A percentile compares a stretch with the other conserved stretches of the same genome.
phyloP scores from a whole-genome alignment of 495 filamentous ascomycete species.

The Penicillium robsamsonii region DNA sequence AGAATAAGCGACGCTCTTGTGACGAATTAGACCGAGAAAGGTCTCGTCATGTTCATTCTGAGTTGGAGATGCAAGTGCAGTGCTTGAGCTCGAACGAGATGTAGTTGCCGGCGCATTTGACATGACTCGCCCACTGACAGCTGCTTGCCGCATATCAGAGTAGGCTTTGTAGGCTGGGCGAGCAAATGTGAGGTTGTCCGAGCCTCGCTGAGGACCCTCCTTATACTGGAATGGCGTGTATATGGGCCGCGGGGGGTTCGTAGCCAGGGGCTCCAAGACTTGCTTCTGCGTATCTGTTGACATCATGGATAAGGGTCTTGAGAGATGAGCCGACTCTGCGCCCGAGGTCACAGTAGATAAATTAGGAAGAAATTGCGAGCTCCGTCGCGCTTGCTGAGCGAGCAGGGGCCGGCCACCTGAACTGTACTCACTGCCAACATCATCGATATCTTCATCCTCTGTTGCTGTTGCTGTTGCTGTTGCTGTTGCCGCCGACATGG shows the following conservation, averaged over 20 bases:
- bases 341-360: slow-evolving; percentile 14
- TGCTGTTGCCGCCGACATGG: slow-evolving; percentile 8
- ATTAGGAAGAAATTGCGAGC: slow-evolving; percentile 18
- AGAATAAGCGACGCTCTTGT: slow-evolving; percentile 44
- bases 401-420: slow-evolving; percentile 50
- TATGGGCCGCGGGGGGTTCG: slow-evolving; percentile 45
- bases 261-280: slow-evolving; percentile 31
- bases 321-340: slow-evolving; percentile 6
- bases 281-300: slow-evolving; percentile 23
- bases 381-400: slow-evolving; percentile 15
- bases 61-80: slow-evolving; percentile 18
- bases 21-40: slow-evolving; percentile 47
- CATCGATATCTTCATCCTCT: slow-evolving; percentile 27
- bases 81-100: slow-evolving; percentile 16
- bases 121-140: slow-evolving; percentile 46
- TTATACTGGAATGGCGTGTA: slow-evolving; percentile 49
- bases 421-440: slow-evolving; percentile 39
- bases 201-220: slow-evolving; percentile 48
- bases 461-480: slow-evolving; percentile 16
- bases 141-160: slow-evolving; percentile 44
- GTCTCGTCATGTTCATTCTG: slow-evolving; percentile 39
- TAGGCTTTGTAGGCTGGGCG: slow-evolving; percentile 49
- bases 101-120: slow-evolving; percentile 29
- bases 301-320: slow-evolving; percentile 27
- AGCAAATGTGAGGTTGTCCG: slow-evolving; percentile 38